Conservation (phyloP, 1,139 yeast genomes). For the Wickerhamiella pararugosa region DNA sequence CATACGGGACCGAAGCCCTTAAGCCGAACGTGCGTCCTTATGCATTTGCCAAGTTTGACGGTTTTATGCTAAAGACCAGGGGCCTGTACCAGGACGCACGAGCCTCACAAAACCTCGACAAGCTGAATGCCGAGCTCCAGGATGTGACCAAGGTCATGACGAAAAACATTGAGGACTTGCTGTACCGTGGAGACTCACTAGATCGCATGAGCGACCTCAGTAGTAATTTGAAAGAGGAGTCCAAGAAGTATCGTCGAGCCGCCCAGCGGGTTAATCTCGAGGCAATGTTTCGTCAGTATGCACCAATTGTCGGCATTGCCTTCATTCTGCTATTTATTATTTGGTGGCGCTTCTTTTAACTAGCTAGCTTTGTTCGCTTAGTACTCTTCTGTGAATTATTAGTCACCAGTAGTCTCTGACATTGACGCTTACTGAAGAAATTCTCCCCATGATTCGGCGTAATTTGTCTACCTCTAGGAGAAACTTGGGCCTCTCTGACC, state of each 20-base stretch:
- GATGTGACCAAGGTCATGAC: slow-evolving; percentile 95
- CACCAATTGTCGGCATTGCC: slow-evolving; percentile 64
- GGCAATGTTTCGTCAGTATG: slow-evolving; percentile 74
- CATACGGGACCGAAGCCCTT: slow-evolving; percentile 61
- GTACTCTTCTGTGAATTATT: too few species aligned
- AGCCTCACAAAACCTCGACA: slow-evolving; percentile 78
- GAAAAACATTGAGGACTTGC: slow-evolving; percentile 83
- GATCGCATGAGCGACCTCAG: slow-evolving; percentile 87
- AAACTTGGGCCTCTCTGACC: slow-evolving; percentile 9
- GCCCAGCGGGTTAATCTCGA: slow-evolving; percentile 88
- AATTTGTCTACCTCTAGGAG: slow-evolving; percentile 1
- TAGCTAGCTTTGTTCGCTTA: too few species aligned
- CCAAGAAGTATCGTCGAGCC: slow-evolving; percentile 74
- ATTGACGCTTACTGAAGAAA: too few species aligned
- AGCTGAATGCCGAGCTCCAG: slow-evolving; percentile 69
- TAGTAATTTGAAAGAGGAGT: slow-evolving; percentile 61
- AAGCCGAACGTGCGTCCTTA: slow-evolving; percentile 61
- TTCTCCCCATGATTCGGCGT: too few species aligned
- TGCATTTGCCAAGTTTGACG: slow-evolving; percentile 77
- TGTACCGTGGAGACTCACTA: slow-evolving; percentile 87
- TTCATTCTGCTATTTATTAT: slow-evolving; percentile 61
- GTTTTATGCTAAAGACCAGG: slow-evolving; percentile 72
- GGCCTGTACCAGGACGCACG: slow-evolving; percentile 82
- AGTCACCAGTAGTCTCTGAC: too few species aligned
- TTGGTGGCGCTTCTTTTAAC: slow-evolving; percentile 58